Base-by-base conservation (phyloP, 306 rosid genomes). In the Rosa persica region DNA sequence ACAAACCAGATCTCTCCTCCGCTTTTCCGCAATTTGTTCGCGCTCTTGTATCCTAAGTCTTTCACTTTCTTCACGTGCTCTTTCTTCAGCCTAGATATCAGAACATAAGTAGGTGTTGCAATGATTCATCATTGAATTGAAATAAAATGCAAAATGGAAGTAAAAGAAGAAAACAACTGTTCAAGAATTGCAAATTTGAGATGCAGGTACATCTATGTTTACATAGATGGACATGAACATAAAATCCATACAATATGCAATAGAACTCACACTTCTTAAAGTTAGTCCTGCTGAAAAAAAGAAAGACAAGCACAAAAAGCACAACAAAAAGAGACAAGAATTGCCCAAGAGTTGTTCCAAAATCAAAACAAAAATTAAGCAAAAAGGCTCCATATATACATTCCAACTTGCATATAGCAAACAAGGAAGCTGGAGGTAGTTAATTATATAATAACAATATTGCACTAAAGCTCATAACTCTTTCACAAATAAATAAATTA, bases 61-160 rank as follows among this genome's bases (percentile, higher is more conserved):
- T 81, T 95, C 98, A 79, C 99, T 95, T 87, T 93, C 99, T 81
- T 95, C 99, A 43, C 93, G 97, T 78, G 98, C 99, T 86, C 96
- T 86, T 87, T 93, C 98, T 88, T 95, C 99, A 66, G 99, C 99
- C 99, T 95, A 77, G 4, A 38, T 71, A 85, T 52, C 75, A 38
- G 73, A 77, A 40, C 55, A 76, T 70, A 61, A 47, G 43, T 40
- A 58, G 34, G 44, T 30, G 8, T 54, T 4, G 43, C 65, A 81
- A 42, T 69, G n/a, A 38, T 51, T 67, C 76, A 39, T 51, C 75
- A 43, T 68, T 58, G 30, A 38, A 69, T 20, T 74, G 42, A 23
- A 54, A 36, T 39, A 12, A 47, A 25, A 4, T 47, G 15, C 1
- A 10, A 27, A 64, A 49, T 58, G 20, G 25, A 54, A 54, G 51